phyloP scores from a whole-genome alignment of 805 yeast genomes.

The Myxozyma vanderwaltii region DNA sequence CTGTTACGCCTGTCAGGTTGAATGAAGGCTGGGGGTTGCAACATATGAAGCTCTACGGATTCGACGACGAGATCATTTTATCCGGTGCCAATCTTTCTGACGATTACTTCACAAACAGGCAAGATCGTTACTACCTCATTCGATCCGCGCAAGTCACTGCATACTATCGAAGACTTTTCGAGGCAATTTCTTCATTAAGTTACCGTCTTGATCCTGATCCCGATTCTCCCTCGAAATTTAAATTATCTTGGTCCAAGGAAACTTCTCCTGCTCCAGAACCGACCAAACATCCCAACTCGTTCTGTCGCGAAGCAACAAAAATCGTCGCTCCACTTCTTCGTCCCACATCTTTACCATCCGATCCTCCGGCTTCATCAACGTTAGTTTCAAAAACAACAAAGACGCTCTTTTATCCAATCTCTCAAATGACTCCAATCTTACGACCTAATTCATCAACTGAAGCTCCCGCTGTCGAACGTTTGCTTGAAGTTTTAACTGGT shows the following conservation, averaged over 20 bases:
- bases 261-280: constrained; percentile 72
- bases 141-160: constrained; percentile 59
- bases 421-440: constrained; percentile 85
- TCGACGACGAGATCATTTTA: constrained; percentile 84
- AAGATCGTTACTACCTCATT: constrained; percentile 85
- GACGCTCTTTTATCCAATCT: constrained; percentile 84
- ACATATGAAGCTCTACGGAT: constrained; percentile 96
- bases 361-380: neutral
- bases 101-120: constrained; percentile 93
- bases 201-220: constrained; percentile 58
- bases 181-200: constrained; percentile 67
- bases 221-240: constrained; percentile 52
- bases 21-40: constrained; percentile 93
- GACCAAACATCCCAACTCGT: constrained; percentile 36
- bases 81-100: constrained; percentile 89
- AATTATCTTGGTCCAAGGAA: constrained; percentile 58
- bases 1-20: constrained; percentile 73
- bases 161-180: constrained; percentile 73
- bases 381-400: constrained; percentile 36
- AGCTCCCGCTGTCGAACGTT: constrained; percentile 65
- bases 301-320: constrained; percentile 48
- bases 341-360: constrained; percentile 38
- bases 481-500: constrained; percentile 35
- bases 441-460: constrained; percentile 76
- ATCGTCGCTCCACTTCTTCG: constrained; percentile 62